These are phyloP conservation scores for Stagonosporopsis cucurbitacearum DNA, from an alignment of 2,329 filamentous ascomycete species.

Conservation along the genomic window DNA sequence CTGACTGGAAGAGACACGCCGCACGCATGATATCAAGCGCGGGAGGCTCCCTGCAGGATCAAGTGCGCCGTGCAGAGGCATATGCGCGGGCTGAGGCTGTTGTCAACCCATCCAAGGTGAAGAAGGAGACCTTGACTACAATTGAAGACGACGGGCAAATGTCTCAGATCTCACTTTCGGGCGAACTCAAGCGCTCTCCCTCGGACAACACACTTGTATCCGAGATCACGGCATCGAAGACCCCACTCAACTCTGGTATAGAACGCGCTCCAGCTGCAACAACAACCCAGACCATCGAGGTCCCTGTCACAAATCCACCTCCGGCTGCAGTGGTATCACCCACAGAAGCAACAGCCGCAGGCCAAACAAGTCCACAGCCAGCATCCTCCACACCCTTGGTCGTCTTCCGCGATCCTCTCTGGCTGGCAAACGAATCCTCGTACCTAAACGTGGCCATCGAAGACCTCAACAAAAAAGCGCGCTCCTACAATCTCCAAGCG, in stretches of 20 bases:
- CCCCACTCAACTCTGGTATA: conserved; percentile 20
- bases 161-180: conserved; percentile 56
- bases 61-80: conserved; percentile 72
- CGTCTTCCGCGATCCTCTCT: conserved; percentile 80
- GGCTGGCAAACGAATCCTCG: conserved; percentile 73
- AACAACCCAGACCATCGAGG: conserved; percentile 24
- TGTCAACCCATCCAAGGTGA: conserved; percentile 63
- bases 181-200: conserved; percentile 48
- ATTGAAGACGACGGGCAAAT: conserved; percentile 55
- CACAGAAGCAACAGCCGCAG: neutral
- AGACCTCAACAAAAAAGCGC: conserved; percentile 78
- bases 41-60: conserved; percentile 76
- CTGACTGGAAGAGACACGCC: conserved; percentile 85
- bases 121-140: conserved; percentile 53
- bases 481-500: conserved; percentile 94
- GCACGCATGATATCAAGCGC: conserved; percentile 77
- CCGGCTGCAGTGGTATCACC: no score
- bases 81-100: conserved; percentile 77
- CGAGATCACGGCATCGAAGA: conserved; percentile 36
- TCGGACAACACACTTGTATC: conserved; percentile 29
- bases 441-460: conserved; percentile 80
- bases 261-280: conserved; percentile 6
- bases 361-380: neutral
- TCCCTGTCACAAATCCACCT: conserved; percentile 13
- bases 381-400: conserved; percentile 36